Evolutionary conservation across 352 stramenopile species (phyloP), one percentile per base, ranked within the genome.

Genomic region (Phytophthora agathidicida): DNA sequence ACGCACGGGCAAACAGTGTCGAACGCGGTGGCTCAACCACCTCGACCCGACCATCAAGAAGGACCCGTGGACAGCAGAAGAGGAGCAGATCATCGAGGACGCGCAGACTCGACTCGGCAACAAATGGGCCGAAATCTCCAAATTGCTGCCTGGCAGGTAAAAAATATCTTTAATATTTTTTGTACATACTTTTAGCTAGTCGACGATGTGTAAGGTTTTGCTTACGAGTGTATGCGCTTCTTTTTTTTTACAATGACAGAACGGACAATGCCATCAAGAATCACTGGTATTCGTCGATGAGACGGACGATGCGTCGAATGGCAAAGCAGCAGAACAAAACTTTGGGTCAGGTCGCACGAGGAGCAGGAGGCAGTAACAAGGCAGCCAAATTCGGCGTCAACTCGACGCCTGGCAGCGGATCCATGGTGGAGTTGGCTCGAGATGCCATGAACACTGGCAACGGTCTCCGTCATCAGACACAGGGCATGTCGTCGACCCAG

Each of bases 41-140:
- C 62, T 94, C 37, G 85, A 94, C 38, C 85, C 85, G 16, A 91
- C 81, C 9, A 93, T 94, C 58, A 94, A 94, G 58, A 93, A 93
- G 36, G 85, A 93, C 36, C 85, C 85, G n/a, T 94, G 85, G 85
- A 93, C 85, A 1, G 66, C 80, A 0, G 85, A 97, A 36, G 93
- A 98, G 48, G 93, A 98, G 47, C 81, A 91, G 44, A 83, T 96
- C 37, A 94, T 98, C 35, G 87, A 96, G 43, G 81, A 94, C 49
- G 84, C 86, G 4, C 91, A 98, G 60, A 93, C 81, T 17, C 71
- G 88, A 17, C 86, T 96, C 23, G 97, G 97, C 14, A 99, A 99
- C 79, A 96, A 98, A 48, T 99, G 97, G 97, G 94, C 94, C 7
- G 94, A 98, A 71, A 99, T 99, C 70, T 97, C 96, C 26, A 99